Conservation (phyloP, 2,329 filamentous ascomycete genomes). For the Ophiosphaerella korrae region DNA sequence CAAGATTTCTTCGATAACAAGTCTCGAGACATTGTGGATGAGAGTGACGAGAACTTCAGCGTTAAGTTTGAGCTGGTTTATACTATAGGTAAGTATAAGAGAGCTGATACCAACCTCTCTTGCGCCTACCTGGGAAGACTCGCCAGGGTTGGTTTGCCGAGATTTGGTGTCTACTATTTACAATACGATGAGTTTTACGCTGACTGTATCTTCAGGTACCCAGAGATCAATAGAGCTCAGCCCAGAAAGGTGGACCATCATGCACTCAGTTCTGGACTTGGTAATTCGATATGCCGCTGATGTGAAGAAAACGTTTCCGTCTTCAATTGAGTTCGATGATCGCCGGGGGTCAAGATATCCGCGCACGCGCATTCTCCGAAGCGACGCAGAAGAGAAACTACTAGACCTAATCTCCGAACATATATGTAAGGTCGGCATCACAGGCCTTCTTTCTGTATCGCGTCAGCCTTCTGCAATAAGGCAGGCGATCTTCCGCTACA, state of each 20-base stretch:
- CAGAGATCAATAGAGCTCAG: conserved; percentile 57
- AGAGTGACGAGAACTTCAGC: conserved; percentile 68
- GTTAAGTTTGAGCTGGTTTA: conserved; percentile 67
- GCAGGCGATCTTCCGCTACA: conserved; percentile 48
- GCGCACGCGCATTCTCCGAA: conserved; percentile 53
- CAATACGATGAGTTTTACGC: background rate
- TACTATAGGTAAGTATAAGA: conserved; percentile 55
- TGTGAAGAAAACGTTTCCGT: conserved; percentile 28
- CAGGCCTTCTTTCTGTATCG: conserved; percentile 49
- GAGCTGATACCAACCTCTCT: background rate
- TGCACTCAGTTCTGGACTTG: conserved; percentile 58
- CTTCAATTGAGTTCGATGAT: conserved; percentile 50
- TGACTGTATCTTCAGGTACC: background rate
- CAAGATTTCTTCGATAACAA: conserved; percentile 52
- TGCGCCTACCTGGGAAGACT: background rate
- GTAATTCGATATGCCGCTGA: conserved; percentile 38
- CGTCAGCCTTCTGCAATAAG: conserved; percentile 36
- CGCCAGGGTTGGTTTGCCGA: too few species aligned
- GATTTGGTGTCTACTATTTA: background rate
- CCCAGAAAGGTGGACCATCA: conserved; percentile 60
- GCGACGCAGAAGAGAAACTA: conserved; percentile 39
- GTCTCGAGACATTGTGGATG: conserved; percentile 65
- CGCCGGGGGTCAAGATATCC: conserved; percentile 49
- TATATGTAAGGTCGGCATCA: conserved; percentile 53
- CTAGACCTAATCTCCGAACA: conserved; percentile 24